Percentiles rank a stretch among this genome's conserved stretches.
phyloP scores from a whole-genome alignment of 768 basidiomycete genomes.

The Mycena metata region DNA sequence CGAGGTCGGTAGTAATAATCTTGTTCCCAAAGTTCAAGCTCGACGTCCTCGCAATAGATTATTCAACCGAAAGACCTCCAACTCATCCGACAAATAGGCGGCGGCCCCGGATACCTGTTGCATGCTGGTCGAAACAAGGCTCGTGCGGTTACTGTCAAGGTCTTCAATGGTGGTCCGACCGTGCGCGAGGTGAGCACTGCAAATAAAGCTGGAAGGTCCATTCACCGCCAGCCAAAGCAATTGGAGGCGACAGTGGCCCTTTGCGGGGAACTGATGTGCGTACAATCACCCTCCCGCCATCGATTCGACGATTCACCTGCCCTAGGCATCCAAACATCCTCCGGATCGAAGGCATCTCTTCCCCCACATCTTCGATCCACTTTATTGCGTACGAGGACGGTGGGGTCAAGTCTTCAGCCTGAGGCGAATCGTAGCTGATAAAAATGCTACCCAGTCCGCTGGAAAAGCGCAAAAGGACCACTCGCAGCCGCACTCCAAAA shows the following conservation, averaged over 20 bases:
- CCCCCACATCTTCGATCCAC: not conserved
- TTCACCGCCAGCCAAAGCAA: not conserved
- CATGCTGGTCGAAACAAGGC: constrained; percentile 4
- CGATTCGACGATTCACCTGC: not conserved
- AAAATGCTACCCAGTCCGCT: not conserved
- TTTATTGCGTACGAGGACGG: constrained; percentile 10
- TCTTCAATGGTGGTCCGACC: not conserved
- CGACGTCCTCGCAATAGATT: not conserved
- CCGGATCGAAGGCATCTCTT: not conserved
- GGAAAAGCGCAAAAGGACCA: not conserved
- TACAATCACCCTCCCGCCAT: too few relatives aligned
- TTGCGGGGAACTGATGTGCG: constrained; percentile 10
- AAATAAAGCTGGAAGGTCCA: too few relatives aligned
- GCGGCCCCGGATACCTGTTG: constrained; percentile 14
- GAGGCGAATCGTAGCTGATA: too few relatives aligned
- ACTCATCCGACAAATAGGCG: not conserved
- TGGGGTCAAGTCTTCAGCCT: not conserved
- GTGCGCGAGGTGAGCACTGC: not conserved
- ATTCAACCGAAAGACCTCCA: not conserved
- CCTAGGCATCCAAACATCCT: constrained; percentile 16
- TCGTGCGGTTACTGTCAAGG: constrained; percentile 9
- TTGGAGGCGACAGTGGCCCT: constrained; percentile 1
- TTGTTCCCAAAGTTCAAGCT: too few relatives aligned
- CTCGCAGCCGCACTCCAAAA: constrained; percentile 9
- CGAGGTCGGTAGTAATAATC: too few relatives aligned